Conservation (phyloP, 352 stramenopile species). For the Pythium scleroteichum region DNA sequence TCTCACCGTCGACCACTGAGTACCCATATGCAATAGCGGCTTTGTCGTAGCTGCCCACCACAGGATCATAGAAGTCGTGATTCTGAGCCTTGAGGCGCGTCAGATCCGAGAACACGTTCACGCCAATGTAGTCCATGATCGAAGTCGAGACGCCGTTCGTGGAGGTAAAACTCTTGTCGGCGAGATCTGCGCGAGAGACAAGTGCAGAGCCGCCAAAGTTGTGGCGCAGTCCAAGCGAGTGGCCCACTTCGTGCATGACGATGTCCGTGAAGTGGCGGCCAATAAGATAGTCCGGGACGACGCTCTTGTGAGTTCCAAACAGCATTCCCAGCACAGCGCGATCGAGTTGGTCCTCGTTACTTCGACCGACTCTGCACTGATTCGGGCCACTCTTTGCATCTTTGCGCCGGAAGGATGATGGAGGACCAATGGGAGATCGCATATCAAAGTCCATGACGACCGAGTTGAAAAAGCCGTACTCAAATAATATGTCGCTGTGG, state of each 20-base stretch:
- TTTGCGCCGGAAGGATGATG: conserved; percentile 1
- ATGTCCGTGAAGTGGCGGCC: conserved; percentile 70
- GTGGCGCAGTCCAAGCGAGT: conserved; percentile 85
- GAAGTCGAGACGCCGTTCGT: conserved; percentile 57
- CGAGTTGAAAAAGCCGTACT: conserved; percentile 84
- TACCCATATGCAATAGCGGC: conserved; percentile 89
- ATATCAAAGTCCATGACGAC: conserved; percentile 59
- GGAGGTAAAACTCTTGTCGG: conserved; percentile 48
- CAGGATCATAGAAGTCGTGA: conserved; percentile 70
- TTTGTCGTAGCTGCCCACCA: conserved; percentile 75
- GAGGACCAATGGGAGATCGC: conserved; percentile 39
- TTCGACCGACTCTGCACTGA: conserved; percentile 49
- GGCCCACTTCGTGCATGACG: conserved; percentile 89
- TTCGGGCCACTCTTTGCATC: conserved; percentile 8
- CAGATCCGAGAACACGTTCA: conserved; percentile 83
- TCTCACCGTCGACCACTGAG: conserved; percentile 41
- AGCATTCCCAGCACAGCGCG: conserved; percentile 41
- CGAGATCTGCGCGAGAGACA: conserved; percentile 56
- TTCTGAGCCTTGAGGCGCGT: conserved; percentile 31
- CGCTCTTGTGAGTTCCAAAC: conserved; percentile 26
- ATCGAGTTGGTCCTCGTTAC: conserved; percentile 42
- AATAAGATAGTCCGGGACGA: conserved; percentile 60
- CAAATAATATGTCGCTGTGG: conserved; percentile 84
- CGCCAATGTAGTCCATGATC: conserved; percentile 88
- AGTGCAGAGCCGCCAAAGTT: conserved; percentile 77